phyloP scores from a whole-genome alignment of 208 protist genomes.

The Trypanosoma rangeli region DNA sequence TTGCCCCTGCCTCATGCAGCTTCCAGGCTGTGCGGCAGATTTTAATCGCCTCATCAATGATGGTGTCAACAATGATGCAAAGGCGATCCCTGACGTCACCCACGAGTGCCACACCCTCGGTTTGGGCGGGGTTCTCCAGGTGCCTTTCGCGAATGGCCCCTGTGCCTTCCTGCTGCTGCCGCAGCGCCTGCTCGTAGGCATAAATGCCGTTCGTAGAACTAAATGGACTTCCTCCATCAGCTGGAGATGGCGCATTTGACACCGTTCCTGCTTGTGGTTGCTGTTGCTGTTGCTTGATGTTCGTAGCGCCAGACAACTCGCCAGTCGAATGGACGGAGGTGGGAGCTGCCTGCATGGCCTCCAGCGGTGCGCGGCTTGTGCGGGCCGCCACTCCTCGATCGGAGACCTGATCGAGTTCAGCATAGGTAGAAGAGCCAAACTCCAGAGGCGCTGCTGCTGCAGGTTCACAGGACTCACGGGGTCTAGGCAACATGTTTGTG shows the following conservation, averaged over 20 bases:
- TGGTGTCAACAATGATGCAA: slow-evolving; percentile 81
- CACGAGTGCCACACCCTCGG: slow-evolving; percentile 58
- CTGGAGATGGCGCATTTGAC: background rate
- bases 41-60: slow-evolving; percentile 79
- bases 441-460: no score
- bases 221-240: background rate
- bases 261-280: background rate
- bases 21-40: slow-evolving; percentile 56
- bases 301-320: no score
- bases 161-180: slow-evolving; percentile 53
- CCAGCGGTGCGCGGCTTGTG: no score
- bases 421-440: no score
- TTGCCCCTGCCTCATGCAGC: slow-evolving; percentile 58
- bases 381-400: no score
- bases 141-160: slow-evolving; percentile 28
- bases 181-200: slow-evolving; percentile 55
- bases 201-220: slow-evolving; percentile 34
- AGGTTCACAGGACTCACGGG: background rate
- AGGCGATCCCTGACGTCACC: slow-evolving; percentile 68
- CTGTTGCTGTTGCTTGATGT: no score
- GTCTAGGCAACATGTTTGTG: background rate
- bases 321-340: no score
- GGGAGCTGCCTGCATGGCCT: no score
- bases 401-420: no score
- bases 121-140: slow-evolving; percentile 23